Evolutionary conservation across 2,329 filamentous ascomycete species (phyloP), one percentile per base, ranked within the genome.

Genomic region (Xylariaceae sp.): DNA sequence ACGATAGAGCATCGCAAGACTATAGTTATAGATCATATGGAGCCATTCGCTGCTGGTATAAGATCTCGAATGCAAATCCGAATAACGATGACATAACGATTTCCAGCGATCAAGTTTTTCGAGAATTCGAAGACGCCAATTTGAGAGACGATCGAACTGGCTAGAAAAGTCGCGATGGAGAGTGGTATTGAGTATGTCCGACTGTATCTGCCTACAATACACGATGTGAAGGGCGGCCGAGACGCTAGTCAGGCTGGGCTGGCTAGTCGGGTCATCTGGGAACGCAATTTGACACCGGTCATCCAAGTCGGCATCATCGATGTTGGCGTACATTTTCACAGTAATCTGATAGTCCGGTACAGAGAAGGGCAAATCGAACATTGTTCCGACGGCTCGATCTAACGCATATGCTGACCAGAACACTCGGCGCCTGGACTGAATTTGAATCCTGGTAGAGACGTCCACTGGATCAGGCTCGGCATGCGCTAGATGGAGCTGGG

Each of bases 341-440:
- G 56, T 59, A 24, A 62, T 59, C 38, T 60, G 54, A n/a, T 38
- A 41, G 38, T 61, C 59, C 0, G 52, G 37, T 1, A 62, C 43
- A 1, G 54, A 59, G 6, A 44, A 43, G 1, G 59, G 57, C 4
- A 60, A 45, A 18, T 57, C 54, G 31, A 55, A 54, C 6, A 50
- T 49, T 17, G 51, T 52, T 42, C 55, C 47, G 29, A 61, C 52
- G 9, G 54, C 45, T 7, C 58, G 51, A 39, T 61, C 58, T 11
- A 62, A 33, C 4, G 43, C 48, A 33, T 62, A 61, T 2, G 58
- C 58, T 11, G 52, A 59, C 59, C 59, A 61, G 43, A 61, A 62
- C 17, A 57, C 50, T 13, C 59, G 46, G 2, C 59, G 52, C 4
- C 56, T 51, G 9, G 52, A 26, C 38, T 61, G 59, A 3, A 53